These are phyloP conservation scores for Acidiella bohemica DNA, from an alignment of 495 filamentous ascomycete species.

Conservation along the genomic window DNA sequence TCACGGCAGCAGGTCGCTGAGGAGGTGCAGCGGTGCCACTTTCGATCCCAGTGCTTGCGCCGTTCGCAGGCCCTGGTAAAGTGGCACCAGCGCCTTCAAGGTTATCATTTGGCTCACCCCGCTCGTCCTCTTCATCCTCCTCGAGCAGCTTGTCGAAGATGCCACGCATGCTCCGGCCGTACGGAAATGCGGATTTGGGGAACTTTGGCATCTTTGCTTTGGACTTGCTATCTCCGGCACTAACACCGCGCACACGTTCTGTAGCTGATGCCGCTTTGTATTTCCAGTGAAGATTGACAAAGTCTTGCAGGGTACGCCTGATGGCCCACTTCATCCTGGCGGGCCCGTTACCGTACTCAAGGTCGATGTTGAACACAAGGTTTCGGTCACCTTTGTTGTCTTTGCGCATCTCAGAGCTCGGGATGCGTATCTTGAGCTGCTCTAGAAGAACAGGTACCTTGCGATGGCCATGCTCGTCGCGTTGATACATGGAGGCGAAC, in stretches of 20 bases:
- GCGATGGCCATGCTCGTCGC: constrained; percentile 90
- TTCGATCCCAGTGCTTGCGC: constrained; percentile 33
- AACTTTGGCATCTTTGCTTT: constrained; percentile 69
- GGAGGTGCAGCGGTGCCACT: too few species aligned
- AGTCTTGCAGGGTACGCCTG: constrained; percentile 70
- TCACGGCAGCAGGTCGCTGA: too few species aligned
- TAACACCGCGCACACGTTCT: constrained; percentile 61
- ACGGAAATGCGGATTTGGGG: constrained; percentile 80
- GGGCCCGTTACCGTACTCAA: constrained; percentile 91
- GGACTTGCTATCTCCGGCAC: constrained; percentile 37
- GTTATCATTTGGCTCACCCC: not conserved
- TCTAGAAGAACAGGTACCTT: constrained; percentile 87
- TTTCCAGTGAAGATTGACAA: constrained; percentile 80
- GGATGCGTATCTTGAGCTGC: constrained; percentile 81
- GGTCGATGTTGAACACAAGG: constrained; percentile 72
- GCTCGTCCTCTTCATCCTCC: constrained; percentile 58
- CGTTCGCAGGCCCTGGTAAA: constrained; percentile 42
- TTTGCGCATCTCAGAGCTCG: constrained; percentile 54
- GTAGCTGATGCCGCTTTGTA: constrained; percentile 65
- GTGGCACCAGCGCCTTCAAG: constrained; percentile 37
- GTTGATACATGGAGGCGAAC: constrained; percentile 88
- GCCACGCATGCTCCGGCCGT: constrained; percentile 67
- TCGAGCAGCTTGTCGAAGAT: constrained; percentile 51
- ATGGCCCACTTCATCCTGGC: constrained; percentile 97
- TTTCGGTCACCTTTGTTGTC: constrained; percentile 57